Evolutionary conservation across 2,329 filamentous ascomycete genomes (phyloP), one percentile per base, ranked within the genome.

Genomic region (Thielaviopsis musarum): DNA sequence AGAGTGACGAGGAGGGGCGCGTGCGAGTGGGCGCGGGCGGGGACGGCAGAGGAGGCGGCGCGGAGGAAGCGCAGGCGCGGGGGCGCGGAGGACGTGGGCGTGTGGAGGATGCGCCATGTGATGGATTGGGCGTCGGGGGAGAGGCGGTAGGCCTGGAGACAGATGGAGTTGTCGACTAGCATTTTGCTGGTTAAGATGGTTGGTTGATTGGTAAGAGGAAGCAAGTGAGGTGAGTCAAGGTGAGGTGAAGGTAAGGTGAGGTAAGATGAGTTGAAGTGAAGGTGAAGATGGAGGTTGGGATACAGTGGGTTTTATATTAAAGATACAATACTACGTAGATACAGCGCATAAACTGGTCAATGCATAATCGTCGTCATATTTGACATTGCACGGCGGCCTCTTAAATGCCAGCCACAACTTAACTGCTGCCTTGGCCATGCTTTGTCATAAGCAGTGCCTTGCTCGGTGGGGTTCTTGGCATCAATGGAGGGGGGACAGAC

Each of bases 61-160:
- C 17, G 48, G 41, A 57, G 19, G 41, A 26, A 57, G 41, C 26
- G 34, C 19, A 21, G 52, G 58, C n/a, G 45, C 6, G 12, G 21
- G 6, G n/a, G 54, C 12, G 30, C 2, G 13, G 21, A n/a, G 38
- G 55, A 41, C 38, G 21, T 41, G 48, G 54, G 26, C 9, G 41
- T 26, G 30, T 58, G 51, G 19, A 58, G 51, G 19, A 58, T 38
- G 57, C 57, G 57, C 49, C 51, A 58, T 22, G 57, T 58, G 26
- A 58, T 58, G 12, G 21, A 24, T 7, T 53, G 34, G 30, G 13
- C 28, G 49, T 58, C 49, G 51, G 51, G 51, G 19, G 57, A 58
- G 30, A 58, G 51, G 28, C 49, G 49, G 57, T 58, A 24, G 57
- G 57, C 49, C 41, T 58, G 57, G 3, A 58, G 28, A 7, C n/a